Conservation (phyloP, 1,284 basidiomycete genomes). For the Ustilago bromivora region DNA sequence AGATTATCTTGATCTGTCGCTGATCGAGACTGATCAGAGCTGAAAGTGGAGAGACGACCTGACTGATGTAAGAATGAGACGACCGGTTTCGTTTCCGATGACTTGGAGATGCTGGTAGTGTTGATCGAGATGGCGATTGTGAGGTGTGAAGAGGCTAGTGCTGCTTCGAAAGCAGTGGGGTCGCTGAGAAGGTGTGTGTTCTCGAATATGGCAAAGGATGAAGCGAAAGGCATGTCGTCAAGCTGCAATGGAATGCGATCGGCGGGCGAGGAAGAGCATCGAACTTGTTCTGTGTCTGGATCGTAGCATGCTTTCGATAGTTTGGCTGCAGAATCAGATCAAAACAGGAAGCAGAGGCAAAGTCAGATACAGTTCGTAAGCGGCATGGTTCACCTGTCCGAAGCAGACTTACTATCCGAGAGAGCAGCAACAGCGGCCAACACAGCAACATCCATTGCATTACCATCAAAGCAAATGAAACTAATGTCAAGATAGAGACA, state of each 20-base stretch:
- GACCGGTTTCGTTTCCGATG: constrained; percentile 15
- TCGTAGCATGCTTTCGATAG: constrained; percentile 81
- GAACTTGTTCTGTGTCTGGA: constrained; percentile 77
- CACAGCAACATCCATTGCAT: constrained; percentile 89
- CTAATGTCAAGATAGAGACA: constrained; percentile 91
- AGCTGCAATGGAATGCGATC: constrained; percentile 73
- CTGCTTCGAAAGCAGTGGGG: constrained; percentile 89
- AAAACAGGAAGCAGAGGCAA: background rate
- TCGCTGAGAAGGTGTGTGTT: constrained; percentile 82
- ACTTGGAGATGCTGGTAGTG: constrained; percentile 8
- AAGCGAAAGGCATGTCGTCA: constrained; percentile 74
- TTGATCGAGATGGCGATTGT: constrained; percentile 47
- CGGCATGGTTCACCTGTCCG: background rate
- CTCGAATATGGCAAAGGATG: constrained; percentile 84
- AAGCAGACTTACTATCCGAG: constrained; percentile 73
- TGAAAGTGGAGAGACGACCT: constrained; percentile 28
- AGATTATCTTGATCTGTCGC: constrained; percentile 38
- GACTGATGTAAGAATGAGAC: constrained; percentile 42
- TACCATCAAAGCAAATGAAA: constrained; percentile 97
- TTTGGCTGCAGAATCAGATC: constrained; percentile 1
- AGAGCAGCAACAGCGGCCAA: constrained; percentile 88
- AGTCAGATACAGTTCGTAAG: background rate
- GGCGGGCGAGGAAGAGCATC: constrained; percentile 75
- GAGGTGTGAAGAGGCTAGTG: constrained; percentile 73
- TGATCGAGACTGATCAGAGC: background rate